Conservation (phyloP, 1,284 basidiomycete genomes). For the Sanghuangporus weigelae region DNA sequence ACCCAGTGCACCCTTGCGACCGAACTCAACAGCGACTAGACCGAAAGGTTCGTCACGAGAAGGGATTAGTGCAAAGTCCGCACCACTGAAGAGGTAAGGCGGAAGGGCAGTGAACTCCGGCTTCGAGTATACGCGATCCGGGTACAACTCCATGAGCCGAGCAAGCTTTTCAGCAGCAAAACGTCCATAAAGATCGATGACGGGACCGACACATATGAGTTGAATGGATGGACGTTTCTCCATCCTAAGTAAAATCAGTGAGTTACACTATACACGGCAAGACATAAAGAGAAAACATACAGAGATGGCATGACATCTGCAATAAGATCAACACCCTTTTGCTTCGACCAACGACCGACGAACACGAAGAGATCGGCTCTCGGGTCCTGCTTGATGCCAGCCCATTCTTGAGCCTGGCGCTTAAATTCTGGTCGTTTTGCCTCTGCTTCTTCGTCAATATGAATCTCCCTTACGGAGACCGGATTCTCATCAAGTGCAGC, state of each 20-base stretch:
- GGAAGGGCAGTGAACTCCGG: slow-evolving; percentile 93
- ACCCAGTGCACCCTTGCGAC: slow-evolving; percentile 90
- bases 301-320: slow-evolving; percentile 89
- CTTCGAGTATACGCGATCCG: slow-evolving; percentile 88
- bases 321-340: slow-evolving; percentile 93
- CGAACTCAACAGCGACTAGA: slow-evolving; percentile 91
- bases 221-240: slow-evolving; percentile 85
- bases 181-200: slow-evolving; percentile 90
- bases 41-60: slow-evolving; percentile 95
- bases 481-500: slow-evolving; percentile 83
- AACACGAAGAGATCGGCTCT: slow-evolving; percentile 89
- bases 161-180: slow-evolving; percentile 91
- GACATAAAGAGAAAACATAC: slow-evolving; percentile 37
- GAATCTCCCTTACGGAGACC: slow-evolving; percentile 63
- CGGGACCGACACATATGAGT: slow-evolving; percentile 84
- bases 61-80: slow-evolving; percentile 90
- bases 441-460: slow-evolving; percentile 79
- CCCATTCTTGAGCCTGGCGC: slow-evolving; percentile 91
- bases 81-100: slow-evolving; percentile 88
- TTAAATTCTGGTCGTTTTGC: slow-evolving; percentile 84
- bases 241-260: slow-evolving; percentile 40
- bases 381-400: slow-evolving; percentile 84
- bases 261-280: slow-evolving; percentile 14
- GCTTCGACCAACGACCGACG: slow-evolving; percentile 94
- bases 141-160: slow-evolving; percentile 90